Percentiles rank a stretch among this genome's conserved stretches.
These are phyloP conservation scores for Myotisia sp. DNA, from an alignment of 2,329 filamentous ascomycete genomes.

Conservation along the genomic window DNA sequence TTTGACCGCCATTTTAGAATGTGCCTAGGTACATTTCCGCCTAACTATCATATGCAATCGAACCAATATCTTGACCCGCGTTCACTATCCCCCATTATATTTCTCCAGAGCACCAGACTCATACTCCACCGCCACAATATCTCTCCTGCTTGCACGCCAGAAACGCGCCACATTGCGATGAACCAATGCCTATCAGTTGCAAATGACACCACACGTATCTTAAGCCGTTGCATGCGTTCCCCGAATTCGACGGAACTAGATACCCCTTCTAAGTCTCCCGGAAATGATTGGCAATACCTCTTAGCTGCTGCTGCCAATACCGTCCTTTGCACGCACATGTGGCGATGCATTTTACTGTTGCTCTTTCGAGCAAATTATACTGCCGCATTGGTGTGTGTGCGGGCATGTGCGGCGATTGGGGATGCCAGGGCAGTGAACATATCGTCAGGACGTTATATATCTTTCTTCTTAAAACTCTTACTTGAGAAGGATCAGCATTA, in stretches of 20 bases:
- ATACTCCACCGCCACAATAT: slow-evolving; percentile 82
- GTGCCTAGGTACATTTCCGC: slow-evolving; percentile 62
- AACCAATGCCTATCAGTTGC: slow-evolving; percentile 62
- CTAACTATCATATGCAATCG: slow-evolving; percentile 54
- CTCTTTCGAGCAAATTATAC: slow-evolving; percentile 60
- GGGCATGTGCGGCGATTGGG: slow-evolving; percentile 56
- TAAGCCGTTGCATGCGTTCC: slow-evolving; percentile 50
- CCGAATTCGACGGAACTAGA: slow-evolving; percentile 17
- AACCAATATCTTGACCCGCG: slow-evolving; percentile 56
- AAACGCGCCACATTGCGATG: slow-evolving; percentile 56
- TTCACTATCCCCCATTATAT: slow-evolving; percentile 58
- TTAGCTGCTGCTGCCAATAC: slow-evolving; percentile 56
- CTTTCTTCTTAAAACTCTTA: slow-evolving; percentile 63
- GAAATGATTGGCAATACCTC: slow-evolving; percentile 38
- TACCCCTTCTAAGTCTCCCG: slow-evolving; percentile 23
- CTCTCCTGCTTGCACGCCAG: slow-evolving; percentile 51
- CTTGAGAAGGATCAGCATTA: slow-evolving; percentile 40
- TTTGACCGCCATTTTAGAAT: slow-evolving; percentile 69
- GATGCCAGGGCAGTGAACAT: slow-evolving; percentile 57
- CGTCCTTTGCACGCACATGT: slow-evolving; percentile 68
- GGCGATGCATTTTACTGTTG: slow-evolving; percentile 71
- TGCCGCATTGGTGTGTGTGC: slow-evolving; percentile 57
- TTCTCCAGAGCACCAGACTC: slow-evolving; percentile 70
- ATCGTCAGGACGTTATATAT: slow-evolving; percentile 65
- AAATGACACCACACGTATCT: slow-evolving; percentile 62